phyloP scores from a whole-genome alignment of 495 filamentous ascomycete genomes.

The Aspergillus haitiensis region DNA sequence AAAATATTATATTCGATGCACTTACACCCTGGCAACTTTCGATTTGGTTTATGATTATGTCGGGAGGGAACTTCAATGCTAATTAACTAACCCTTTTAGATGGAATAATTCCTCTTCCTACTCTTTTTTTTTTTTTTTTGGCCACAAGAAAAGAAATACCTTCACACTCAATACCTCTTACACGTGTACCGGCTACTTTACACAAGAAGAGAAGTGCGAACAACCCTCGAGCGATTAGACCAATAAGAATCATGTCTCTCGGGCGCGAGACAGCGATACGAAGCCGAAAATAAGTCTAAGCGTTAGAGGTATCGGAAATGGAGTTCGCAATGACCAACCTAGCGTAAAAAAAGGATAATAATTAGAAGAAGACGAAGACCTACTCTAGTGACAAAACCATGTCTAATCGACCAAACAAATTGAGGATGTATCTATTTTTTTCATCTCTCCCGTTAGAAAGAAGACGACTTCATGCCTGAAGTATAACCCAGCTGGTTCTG shows the following conservation, averaged over 20 bases:
- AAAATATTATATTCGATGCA: not conserved
- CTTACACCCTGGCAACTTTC: not conserved
- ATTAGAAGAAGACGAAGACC: no score
- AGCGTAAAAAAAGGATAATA: not conserved
- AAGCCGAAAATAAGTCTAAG: not conserved
- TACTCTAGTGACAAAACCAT: no score
- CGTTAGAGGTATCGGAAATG: not conserved
- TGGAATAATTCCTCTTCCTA: not conserved
- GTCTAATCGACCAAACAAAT: no score
- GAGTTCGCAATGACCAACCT: not conserved
- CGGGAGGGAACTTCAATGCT: no score
- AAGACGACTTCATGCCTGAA: no score
- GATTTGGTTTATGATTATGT: conserved; percentile 6
- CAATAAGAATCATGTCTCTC: not conserved
- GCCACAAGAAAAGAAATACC: not conserved
- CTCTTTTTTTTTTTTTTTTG: no score
- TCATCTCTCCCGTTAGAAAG: no score
- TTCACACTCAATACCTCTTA: not conserved
- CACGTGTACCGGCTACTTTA: conserved; percentile 10
- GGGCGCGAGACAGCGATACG: not conserved
- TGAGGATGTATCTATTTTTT: no score
- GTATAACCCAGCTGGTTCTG: no score
- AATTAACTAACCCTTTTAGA: not conserved
- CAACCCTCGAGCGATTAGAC: not conserved
- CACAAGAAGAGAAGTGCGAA: conserved; percentile 3